These are phyloP conservation scores for Oropetium thomaeum DNA, from an alignment of 176 grass and related monocot genomes.

Conservation along the genomic window DNA sequence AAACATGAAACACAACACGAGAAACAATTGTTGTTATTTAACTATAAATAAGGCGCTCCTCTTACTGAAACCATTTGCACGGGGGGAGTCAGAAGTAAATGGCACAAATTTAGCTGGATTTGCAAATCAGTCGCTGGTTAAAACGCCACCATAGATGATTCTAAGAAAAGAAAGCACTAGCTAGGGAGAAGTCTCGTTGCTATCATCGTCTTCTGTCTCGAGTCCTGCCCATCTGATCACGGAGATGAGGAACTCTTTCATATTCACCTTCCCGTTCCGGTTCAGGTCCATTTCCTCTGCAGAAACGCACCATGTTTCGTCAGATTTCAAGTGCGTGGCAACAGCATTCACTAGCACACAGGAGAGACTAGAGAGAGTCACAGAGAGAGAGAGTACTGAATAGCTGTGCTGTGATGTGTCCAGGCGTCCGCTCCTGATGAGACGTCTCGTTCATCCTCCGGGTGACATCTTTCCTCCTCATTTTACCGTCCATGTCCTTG, in stretches of 20 bases:
- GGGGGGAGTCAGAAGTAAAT: background rate
- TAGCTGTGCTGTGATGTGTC: conserved; percentile 40
- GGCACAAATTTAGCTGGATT: background rate
- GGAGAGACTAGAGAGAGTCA: too few relatives aligned
- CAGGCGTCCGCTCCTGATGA: conserved; percentile 59
- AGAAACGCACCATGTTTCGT: background rate
- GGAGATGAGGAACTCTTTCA: conserved; percentile 72
- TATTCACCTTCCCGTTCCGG: conserved; percentile 62
- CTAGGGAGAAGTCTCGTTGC: conserved; percentile 20
- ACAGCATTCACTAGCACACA: background rate
- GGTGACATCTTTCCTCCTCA: conserved; percentile 50
- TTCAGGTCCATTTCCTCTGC: conserved; percentile 82
- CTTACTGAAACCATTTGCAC: background rate
- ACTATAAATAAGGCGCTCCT: too few relatives aligned
- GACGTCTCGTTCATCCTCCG: conserved; percentile 54
- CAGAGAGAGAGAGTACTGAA: conserved; percentile 4
- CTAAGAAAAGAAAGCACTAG: background rate
- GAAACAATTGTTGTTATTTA: too few relatives aligned
- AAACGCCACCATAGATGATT: background rate
- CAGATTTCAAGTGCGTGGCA: background rate
- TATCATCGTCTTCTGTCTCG: conserved; percentile 42
- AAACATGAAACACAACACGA: too few relatives aligned
- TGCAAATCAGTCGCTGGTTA: background rate
- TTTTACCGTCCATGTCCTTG: conserved; percentile 60
- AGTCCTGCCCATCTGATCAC: conserved; percentile 63